Percentiles rank a stretch among this genome's conserved stretches.
Conservation (phyloP, 2,329 filamentous ascomycete species). For the Lasiodiplodia gonubiensis region DNA sequence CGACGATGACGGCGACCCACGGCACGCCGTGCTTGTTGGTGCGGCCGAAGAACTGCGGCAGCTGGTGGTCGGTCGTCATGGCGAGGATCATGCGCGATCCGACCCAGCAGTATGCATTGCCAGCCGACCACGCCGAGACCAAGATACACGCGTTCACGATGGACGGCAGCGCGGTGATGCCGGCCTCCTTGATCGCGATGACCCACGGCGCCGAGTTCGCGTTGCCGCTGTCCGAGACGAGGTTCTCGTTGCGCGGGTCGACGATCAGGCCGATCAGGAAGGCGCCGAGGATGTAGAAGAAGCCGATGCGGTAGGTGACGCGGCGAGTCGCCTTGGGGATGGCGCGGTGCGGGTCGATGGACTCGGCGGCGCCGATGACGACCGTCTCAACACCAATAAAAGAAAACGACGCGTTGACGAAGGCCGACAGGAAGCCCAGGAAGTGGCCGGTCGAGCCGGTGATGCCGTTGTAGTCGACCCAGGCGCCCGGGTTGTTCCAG, state of each 20-base stretch:
- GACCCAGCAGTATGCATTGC: conserved; percentile 9
- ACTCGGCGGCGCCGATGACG: conserved; percentile 55
- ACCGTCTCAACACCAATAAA: conserved; percentile 68
- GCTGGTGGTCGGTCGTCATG: not conserved
- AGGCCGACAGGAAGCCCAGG: conserved; percentile 59
- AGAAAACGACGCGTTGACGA: conserved; percentile 59
- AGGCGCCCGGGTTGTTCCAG: conserved; percentile 58
- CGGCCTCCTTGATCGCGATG: conserved; percentile 54
- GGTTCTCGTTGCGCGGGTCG: conserved; percentile 53
- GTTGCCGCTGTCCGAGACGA: conserved; percentile 49
- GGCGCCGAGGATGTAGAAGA: conserved; percentile 54
- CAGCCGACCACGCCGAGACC: conserved; percentile 6
- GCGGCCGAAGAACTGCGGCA: not conserved
- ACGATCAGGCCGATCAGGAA: conserved; percentile 65
- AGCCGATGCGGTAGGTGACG: conserved; percentile 76
- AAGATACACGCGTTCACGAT: conserved; percentile 18
- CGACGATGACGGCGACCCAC: conserved; percentile 46
- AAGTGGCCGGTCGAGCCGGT: conserved; percentile 62
- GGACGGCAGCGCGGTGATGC: conserved; percentile 41
- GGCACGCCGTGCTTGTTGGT: not conserved
- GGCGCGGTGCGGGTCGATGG: conserved; percentile 49
- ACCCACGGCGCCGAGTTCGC: conserved; percentile 65
- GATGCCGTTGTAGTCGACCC: conserved; percentile 67
- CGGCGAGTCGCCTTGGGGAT: conserved; percentile 64
- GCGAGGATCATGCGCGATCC: not conserved